These are phyloP conservation scores for Suillus hirtellus DNA, from an alignment of 768 basidiomycete genomes.

Conservation along the genomic window DNA sequence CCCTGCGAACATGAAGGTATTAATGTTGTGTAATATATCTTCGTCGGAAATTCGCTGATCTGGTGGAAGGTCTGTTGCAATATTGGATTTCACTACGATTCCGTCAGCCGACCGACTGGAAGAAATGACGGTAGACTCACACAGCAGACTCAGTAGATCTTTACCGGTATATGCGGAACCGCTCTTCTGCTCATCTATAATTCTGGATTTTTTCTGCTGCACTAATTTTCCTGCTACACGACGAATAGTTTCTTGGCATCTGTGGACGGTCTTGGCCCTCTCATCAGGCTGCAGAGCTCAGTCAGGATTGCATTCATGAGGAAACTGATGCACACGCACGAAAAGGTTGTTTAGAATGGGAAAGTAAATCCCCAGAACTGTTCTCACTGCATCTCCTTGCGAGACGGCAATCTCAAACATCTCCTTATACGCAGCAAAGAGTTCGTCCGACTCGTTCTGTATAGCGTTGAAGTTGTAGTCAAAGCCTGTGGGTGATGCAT, in stretches of 20 bases:
- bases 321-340: constrained; percentile 40
- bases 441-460: constrained; percentile 72
- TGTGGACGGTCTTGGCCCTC: constrained; percentile 47
- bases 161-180: constrained; percentile 58
- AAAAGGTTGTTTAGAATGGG: constrained; percentile 57
- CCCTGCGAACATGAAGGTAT: constrained; percentile 89
- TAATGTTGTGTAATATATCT: constrained; percentile 83
- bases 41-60: constrained; percentile 83
- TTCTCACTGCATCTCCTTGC: constrained; percentile 47
- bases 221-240: constrained; percentile 75
- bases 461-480: constrained; percentile 87
- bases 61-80: constrained; percentile 63
- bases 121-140: constrained; percentile 45
- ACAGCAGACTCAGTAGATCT: constrained; percentile 75
- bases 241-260: constrained; percentile 62
- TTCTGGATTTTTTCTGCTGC: constrained; percentile 75
- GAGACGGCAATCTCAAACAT: constrained; percentile 79
- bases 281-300: constrained; percentile 49
- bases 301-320: not conserved
- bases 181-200: constrained; percentile 56
- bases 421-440: constrained; percentile 79
- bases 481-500: constrained; percentile 53
- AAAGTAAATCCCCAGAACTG: constrained; percentile 54
- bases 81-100: constrained; percentile 76
- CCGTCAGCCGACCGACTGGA: constrained; percentile 13